Percentiles rank a stretch among this genome's conserved stretches.
phyloP scores from a whole-genome alignment of 2,329 filamentous ascomycete genomes.

The Nemania sp. region DNA sequence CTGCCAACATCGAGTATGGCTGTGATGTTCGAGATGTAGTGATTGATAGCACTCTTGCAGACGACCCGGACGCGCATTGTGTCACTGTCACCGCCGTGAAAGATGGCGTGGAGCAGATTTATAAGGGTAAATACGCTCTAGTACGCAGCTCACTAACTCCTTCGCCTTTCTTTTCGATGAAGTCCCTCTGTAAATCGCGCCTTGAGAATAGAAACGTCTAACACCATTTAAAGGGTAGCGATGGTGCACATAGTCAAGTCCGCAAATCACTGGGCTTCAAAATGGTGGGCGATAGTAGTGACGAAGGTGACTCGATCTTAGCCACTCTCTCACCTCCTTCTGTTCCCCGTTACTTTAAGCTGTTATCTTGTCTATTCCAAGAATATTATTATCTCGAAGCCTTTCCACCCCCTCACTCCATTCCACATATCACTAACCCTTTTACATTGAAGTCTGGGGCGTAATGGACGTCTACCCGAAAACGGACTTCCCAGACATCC shows the following conservation, averaged over 20 bases:
- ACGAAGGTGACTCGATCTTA: constrained; percentile 26
- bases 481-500: constrained; percentile 66
- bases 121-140: constrained; percentile 56
- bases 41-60: constrained; percentile 48
- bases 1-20: constrained; percentile 57
- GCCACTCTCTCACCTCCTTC: background rate
- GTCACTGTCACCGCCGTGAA: constrained; percentile 50
- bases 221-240: constrained; percentile 42
- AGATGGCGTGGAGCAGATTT: constrained; percentile 46
- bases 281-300: constrained; percentile 54
- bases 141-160: constrained; percentile 42
- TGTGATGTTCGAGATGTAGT: constrained; percentile 54
- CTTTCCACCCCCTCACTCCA: background rate
- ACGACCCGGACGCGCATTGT: constrained; percentile 47
- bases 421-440: background rate
- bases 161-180: background rate
- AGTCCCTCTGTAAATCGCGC: background rate
- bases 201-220: background rate
- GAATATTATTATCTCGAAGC: background rate
- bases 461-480: constrained; percentile 56
- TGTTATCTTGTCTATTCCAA: too few species aligned
- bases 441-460: constrained; percentile 21
- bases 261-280: constrained; percentile 55
- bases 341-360: too few species aligned
- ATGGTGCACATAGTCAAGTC: constrained; percentile 57